Conservation (phyloP, 1,284 basidiomycete genomes). For the Fomitopsis betulina region DNA sequence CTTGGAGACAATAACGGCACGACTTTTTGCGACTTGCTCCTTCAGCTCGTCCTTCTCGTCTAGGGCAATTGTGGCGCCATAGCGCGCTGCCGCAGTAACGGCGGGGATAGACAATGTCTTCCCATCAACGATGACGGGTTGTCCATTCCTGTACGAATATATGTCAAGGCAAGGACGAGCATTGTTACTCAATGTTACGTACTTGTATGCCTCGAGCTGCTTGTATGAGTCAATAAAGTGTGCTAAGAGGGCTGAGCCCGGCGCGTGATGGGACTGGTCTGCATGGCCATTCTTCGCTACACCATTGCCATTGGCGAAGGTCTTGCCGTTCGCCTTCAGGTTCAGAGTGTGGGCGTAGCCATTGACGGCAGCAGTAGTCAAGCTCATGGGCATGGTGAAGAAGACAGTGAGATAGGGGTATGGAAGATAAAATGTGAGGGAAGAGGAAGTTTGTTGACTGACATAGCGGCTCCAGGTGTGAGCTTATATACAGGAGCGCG, state of each 20-base stretch:
- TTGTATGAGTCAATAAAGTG: conserved; percentile 26
- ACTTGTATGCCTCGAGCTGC: conserved; percentile 25
- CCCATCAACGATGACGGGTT: conserved; percentile 62
- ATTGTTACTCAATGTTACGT: conserved; percentile 12
- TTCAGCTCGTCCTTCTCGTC: conserved; percentile 43
- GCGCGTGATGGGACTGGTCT: background rate
- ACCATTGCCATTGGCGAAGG: background rate
- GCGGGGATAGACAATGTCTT: conserved; percentile 68
- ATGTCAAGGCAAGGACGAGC: background rate
- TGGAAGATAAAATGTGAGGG: background rate
- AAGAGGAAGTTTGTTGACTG: background rate
- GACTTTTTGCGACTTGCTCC: conserved; percentile 51
- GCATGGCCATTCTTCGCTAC: conserved; percentile 6
- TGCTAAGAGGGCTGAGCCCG: conserved; percentile 15
- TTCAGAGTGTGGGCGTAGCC: background rate
- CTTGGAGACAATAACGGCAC: conserved; percentile 60
- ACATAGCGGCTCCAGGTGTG: background rate
- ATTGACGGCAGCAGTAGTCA: background rate
- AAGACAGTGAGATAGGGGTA: background rate
- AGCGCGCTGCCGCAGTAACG: conserved; percentile 68
- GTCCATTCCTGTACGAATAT: conserved; percentile 43
- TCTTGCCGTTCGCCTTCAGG: background rate
- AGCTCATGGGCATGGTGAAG: conserved; percentile 3
- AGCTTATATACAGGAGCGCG: background rate
- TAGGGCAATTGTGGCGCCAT: conserved; percentile 49